Evolutionary conservation across 306 rosid species (phyloP).

Genomic region (Hippophae gyantsensis): DNA sequence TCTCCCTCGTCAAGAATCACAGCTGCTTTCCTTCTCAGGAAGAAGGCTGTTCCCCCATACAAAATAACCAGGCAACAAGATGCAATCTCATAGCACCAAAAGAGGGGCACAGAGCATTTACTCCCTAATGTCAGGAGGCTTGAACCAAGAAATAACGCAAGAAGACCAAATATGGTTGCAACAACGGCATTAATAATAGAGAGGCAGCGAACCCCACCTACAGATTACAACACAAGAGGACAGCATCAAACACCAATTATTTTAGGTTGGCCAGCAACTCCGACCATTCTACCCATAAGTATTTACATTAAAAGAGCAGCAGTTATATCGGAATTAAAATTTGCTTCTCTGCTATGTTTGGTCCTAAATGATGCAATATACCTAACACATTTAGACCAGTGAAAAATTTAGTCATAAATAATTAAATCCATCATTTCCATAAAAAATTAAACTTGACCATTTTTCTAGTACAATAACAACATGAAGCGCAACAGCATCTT

Average conservation of each 20-base stretch:
- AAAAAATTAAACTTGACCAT: no score
- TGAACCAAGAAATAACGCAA: slow-evolving; percentile 90
- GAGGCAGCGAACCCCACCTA: slow-evolving; percentile 94
- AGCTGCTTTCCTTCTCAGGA: slow-evolving; percentile 68
- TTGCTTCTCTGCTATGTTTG: no score
- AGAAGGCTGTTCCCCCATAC: slow-evolving; percentile 79
- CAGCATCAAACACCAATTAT: slow-evolving; percentile 2
- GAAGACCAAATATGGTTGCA: slow-evolving; percentile 73
- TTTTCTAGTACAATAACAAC: no score
- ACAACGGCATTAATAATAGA: slow-evolving; percentile 67
- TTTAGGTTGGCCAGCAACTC: no score
- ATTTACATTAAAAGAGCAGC: no score
- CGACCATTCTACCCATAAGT: no score
- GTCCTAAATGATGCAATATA: no score
- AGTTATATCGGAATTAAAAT: no score
- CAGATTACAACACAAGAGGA: slow-evolving; percentile 12
- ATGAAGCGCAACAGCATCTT: no score
- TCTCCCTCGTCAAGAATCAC: slow-evolving; percentile 62
- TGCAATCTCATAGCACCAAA: slow-evolving; percentile 85
- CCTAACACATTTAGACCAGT: no score
- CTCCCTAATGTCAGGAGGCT: slow-evolving; percentile 78
- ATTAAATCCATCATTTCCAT: no score
- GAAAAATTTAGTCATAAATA: no score
- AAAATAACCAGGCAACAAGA: slow-evolving; percentile 77
- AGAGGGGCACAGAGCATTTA: slow-evolving; percentile 76